These are phyloP conservation scores for Ogataea parapolymorpha DNA, from an alignment of 805 yeast genomes.

Conservation along the genomic window DNA sequence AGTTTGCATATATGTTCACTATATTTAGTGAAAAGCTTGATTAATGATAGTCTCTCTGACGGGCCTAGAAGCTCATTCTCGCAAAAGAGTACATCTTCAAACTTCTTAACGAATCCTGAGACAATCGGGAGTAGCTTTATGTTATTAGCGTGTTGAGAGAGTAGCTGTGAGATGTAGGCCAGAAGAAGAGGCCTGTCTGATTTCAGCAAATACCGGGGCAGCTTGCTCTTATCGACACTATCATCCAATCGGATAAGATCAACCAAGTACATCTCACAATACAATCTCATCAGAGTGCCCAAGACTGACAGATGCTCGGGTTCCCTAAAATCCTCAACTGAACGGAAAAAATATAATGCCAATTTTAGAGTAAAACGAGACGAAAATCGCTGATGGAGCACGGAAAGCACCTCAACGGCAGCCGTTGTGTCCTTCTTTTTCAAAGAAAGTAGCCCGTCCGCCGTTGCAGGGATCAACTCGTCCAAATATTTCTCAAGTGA, in stretches of 20 bases:
- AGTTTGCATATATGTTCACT: conserved; percentile 40
- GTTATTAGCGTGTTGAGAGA: neutral
- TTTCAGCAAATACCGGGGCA: conserved; percentile 43
- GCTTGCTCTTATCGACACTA: conserved; percentile 37
- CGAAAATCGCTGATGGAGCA: conserved; percentile 73
- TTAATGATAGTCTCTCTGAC: conserved; percentile 28
- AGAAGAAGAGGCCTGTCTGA: conserved; percentile 34
- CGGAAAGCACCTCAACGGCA: conserved; percentile 63
- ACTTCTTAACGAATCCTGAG: conserved; percentile 48
- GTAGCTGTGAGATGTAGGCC: conserved; percentile 13
- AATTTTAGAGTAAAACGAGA: conserved; percentile 48
- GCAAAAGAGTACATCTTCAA: conserved; percentile 34
- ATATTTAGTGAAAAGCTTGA: conserved; percentile 40
- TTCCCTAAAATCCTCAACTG: conserved; percentile 15
- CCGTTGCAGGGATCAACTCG: conserved; percentile 60
- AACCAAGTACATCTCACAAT: conserved; percentile 55
- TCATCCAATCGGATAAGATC: conserved; percentile 49
- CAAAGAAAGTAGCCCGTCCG: conserved; percentile 58
- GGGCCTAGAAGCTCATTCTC: conserved; percentile 30
- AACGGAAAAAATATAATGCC: conserved; percentile 39
- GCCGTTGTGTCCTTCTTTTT: conserved; percentile 56
- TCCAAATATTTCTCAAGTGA: conserved; percentile 72
- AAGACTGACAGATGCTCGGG: conserved; percentile 37
- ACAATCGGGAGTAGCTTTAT: neutral
- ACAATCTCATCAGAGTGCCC: conserved; percentile 45